Evolutionary conservation across 2,329 filamentous ascomycete genomes (phyloP), one percentile per base, ranked within the genome.

Genomic region (Nannizzia gypsea): DNA sequence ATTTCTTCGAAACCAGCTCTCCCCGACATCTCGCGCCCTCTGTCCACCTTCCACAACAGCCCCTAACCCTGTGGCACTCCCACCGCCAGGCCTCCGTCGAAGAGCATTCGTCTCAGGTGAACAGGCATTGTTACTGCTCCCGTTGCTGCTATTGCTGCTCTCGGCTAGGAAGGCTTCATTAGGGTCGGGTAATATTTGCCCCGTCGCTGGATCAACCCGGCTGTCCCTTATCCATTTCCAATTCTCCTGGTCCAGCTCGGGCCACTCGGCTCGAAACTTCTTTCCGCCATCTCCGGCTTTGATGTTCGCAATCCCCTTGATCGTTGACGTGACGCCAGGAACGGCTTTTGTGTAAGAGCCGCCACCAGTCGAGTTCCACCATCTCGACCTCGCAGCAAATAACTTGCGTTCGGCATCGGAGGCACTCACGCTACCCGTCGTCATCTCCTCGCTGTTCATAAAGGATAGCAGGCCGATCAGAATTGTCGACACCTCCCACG

Each of bases 391-490:
- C 24, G 81, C 80, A 0, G 93, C 90, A 56, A 90, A 83, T 67
- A 86, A 82, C 71, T 84, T 87, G 63, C 92, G 83, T 77, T 97
- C 91, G 2, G 82, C 78, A 56, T 89, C 83, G 0, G 83, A 87
- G 17, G 86, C 89, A 4, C 86, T 86, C 31, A 99, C 83, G 31
- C 87, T 91, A 1, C 93, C 93, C 0, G 93, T 97, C 0, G 93
- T 99, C 88, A 97, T 96, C 77, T 99, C 93, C 70, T 99, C 92
- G 65, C 89, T 90, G 1, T 92, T 97, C 93, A 99, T 99, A 75
- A 99, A 99, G 42, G 88, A 95, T 63, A 97, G 79, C 28, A 99
- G 82, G 8, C 93, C 93, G 59, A 95, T 95, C 15, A 99, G 78
- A 64, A 99, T 99, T 0, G 93, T 99, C 59, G 88, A 92, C 6